These are phyloP conservation scores for Lichtheimia ornata DNA, from an alignment of 371 early-diverging fungal genomes.

Conservation along the genomic window DNA sequence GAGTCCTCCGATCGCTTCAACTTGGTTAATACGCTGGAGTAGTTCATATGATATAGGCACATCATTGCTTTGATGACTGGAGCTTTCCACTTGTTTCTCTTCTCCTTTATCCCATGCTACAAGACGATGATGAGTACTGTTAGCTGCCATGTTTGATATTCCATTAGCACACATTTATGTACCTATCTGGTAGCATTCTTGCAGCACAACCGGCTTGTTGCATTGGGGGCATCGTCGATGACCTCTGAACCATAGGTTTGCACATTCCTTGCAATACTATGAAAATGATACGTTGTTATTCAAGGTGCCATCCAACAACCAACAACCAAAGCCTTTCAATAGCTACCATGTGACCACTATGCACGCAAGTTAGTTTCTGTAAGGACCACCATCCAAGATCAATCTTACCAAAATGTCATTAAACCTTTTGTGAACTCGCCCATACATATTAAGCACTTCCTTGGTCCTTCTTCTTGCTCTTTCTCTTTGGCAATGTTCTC, in stretches of 20 bases:
- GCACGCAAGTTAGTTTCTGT: not conserved
- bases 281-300: not conserved
- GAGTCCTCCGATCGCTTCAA: not conserved
- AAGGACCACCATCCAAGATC: constrained; percentile 3
- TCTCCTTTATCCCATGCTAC: not conserved
- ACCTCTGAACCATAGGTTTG: constrained; percentile 25
- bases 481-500: constrained; percentile 34
- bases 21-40: not conserved
- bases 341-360: constrained; percentile 34
- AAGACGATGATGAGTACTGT: no score
- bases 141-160: no score
- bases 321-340: not conserved
- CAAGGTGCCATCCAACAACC: not conserved
- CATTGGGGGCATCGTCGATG: constrained; percentile 38
- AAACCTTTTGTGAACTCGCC: constrained; percentile 47
- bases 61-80: not conserved
- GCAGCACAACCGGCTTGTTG: constrained; percentile 17
- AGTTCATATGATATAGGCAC: not conserved
- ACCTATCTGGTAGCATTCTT: constrained; percentile 38
- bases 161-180: not conserved
- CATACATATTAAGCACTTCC: constrained; percentile 62
- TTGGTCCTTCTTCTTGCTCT: constrained; percentile 18
- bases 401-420: constrained; percentile 59
- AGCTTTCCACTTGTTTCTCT: not conserved
- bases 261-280: constrained; percentile 38